phyloP scores from a whole-genome alignment of 495 filamentous ascomycete species.

The Aspergillus nidulans region DNA sequence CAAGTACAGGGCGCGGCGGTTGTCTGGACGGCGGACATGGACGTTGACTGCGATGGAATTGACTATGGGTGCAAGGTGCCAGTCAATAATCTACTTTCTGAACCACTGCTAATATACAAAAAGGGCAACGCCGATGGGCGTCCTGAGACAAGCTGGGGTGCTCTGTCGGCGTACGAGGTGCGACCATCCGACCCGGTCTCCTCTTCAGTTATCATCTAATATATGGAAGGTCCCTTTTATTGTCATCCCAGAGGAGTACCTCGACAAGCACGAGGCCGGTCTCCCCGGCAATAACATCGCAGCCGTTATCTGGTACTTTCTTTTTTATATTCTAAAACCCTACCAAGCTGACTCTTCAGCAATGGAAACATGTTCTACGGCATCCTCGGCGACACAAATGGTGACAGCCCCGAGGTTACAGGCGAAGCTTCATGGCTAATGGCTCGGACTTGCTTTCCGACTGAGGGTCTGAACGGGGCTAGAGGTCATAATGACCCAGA shows the following conservation, averaged over 20 bases:
- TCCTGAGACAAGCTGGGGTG: slow-evolving; percentile 31
- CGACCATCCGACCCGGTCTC: not conserved
- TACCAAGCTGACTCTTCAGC: slow-evolving; percentile 6
- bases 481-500: slow-evolving; percentile 25
- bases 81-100: not conserved
- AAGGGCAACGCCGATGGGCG: slow-evolving; percentile 36
- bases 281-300: slow-evolving; percentile 34
- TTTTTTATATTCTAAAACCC: not conserved
- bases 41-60: slow-evolving; percentile 38
- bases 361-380: slow-evolving; percentile 39
- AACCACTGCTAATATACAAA: not conserved
- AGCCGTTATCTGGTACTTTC: slow-evolving; percentile 35
- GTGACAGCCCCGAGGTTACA: slow-evolving; percentile 30
- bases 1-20: slow-evolving; percentile 28
- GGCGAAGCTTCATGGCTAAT: slow-evolving; percentile 40
- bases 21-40: slow-evolving; percentile 36
- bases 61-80: slow-evolving; percentile 29
- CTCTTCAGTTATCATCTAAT: not conserved
- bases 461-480: slow-evolving; percentile 30
- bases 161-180: slow-evolving; percentile 30
- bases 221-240: slow-evolving; percentile 28
- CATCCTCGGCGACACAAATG: slow-evolving; percentile 35
- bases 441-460: slow-evolving; percentile 36
- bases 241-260: slow-evolving; percentile 33
- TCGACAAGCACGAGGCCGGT: slow-evolving; percentile 16